Base-by-base conservation (phyloP, 768 basidiomycete genomes). In the Clavaria fumosa region DNA sequence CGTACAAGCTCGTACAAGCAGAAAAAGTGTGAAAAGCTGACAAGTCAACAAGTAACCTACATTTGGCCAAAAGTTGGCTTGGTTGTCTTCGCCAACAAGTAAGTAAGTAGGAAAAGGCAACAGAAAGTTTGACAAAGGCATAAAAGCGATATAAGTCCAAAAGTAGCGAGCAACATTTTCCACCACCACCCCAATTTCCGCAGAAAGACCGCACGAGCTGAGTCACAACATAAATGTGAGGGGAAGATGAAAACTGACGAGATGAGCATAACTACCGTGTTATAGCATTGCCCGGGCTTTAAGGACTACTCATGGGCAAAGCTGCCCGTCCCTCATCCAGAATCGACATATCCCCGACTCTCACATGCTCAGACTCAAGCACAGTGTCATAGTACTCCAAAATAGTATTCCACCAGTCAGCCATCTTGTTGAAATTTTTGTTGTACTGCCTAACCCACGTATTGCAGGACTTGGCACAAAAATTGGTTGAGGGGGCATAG, bases 241-340 rank as follows among this genome's bases (percentile, higher is more conserved):
- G 35, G 10, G 9, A 19, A 36, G 14, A 17, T 36, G 9, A 10
- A 15, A 36, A 18, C 14, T 19, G 9, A 36, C 10, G 7, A 9
- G 18, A 7, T 28, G 14, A 28, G n/a, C n/a, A n/a, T n/a, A n/a
- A n/a, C n/a, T n/a, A n/a, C n/a, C n/a, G n/a, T n/a, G n/a, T 22
- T n/a, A 20, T 19, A n/a, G n/a, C 18, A 22, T 6, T 19, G 14
- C 14, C 22, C 35, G 18, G 17, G 18, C 7, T n/a, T 15, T n/a
- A 36, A 19, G 35, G 20, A 17, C 32, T 36, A 36, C 35, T 36
- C 35, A 14, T 36, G 18, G 35, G 35, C 14, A 36, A 36, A 9
- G 35, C 35, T n/a, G 35, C 35, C 10, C 35, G 35, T 10, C 35
- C 10, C 20, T 18, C 22, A 36, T 36, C 35, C 7, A 36, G 20